Base-by-base conservation (phyloP, 83 land plant genomes). In the Picea engelmannii region DNA sequence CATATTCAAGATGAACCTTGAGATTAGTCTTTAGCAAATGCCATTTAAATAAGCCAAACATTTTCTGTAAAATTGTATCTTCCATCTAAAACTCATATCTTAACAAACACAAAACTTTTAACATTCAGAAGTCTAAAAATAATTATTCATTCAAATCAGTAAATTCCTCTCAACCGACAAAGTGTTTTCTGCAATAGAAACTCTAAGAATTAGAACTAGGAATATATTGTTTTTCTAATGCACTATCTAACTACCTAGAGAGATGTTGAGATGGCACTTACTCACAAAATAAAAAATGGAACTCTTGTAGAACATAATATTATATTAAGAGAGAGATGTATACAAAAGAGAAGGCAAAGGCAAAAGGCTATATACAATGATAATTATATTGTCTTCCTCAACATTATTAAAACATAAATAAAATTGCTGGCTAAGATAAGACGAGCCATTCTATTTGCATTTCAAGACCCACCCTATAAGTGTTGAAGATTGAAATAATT, bases 201-300 rank as follows among this genome's bases (percentile, higher is more conserved):
- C 58, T 20, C 21, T 35, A 69, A 38, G 1, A 42, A 52, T 42
- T 73, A 11, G 1, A 2, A 69, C 18, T n/a, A 73, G 58, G 58
- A 73, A 44, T 16, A 23, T 17, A 2, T 16, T 38, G 18, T n/a
- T 7, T 52, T 15, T 44, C 23, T 10, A 20, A 20, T 49, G 47
- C 5, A 18, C 4, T 58, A 27, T 42, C 16, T 42, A 66, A n/a
- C 23, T 66, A 21, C n/a, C 25, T 31, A n/a, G 20, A 25, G 38
- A 58, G 40, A 21, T 21, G 16, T 25, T 62, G 44, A 21, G 25
- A 44, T 42, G 17, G 35, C 6, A 60, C 84, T 84, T 81, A 92
- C 95, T 92, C 60, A 89, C 95, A 76, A 86, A 62, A 80, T 82
- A 79, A 69, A 92, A 92, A 20, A 92, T 92, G 24, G 49, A 88